phyloP scores from a whole-genome alignment of 2,329 filamentous ascomycete species.

The Albophoma yamanashiensis region DNA sequence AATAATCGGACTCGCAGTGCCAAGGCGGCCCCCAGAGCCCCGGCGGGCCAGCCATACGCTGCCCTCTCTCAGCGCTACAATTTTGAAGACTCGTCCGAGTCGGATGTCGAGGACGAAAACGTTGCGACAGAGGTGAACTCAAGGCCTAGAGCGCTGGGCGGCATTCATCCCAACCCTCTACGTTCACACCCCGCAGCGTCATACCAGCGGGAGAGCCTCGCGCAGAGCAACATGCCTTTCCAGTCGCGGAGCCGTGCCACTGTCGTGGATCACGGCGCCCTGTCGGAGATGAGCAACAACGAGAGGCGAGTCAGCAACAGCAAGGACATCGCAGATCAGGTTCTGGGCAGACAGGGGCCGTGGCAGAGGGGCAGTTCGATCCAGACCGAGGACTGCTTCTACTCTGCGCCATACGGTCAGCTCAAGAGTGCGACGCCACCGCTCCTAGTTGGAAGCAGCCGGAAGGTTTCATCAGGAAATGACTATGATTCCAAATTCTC shows the following conservation, averaged over 20 bases:
- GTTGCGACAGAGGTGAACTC: constrained; percentile 9
- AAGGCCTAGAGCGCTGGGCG: constrained; percentile 9
- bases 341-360: background rate
- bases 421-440: constrained; percentile 43
- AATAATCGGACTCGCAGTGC: constrained; percentile 33
- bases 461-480: constrained; percentile 50
- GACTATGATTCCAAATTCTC: constrained; percentile 32
- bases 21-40: constrained; percentile 11
- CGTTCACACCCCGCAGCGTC: constrained; percentile 33
- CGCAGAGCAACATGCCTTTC: background rate
- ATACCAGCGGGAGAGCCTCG: background rate
- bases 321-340: constrained; percentile 25
- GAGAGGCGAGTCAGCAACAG: constrained; percentile 29
- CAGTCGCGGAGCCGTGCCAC: background rate
- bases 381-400: constrained; percentile 38
- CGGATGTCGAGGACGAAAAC: constrained; percentile 28
- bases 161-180: constrained; percentile 40
- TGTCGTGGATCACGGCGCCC: constrained; percentile 11
- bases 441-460: constrained; percentile 34
- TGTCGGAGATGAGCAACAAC: constrained; percentile 37
- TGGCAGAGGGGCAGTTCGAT: constrained; percentile 32
- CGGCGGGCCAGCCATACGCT: constrained; percentile 33
- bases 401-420: constrained; percentile 48
- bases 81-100: constrained; percentile 27
- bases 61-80: constrained; percentile 34